Base-by-base conservation (phyloP, 768 basidiomycete genomes). In the Hericium erinaceus region DNA sequence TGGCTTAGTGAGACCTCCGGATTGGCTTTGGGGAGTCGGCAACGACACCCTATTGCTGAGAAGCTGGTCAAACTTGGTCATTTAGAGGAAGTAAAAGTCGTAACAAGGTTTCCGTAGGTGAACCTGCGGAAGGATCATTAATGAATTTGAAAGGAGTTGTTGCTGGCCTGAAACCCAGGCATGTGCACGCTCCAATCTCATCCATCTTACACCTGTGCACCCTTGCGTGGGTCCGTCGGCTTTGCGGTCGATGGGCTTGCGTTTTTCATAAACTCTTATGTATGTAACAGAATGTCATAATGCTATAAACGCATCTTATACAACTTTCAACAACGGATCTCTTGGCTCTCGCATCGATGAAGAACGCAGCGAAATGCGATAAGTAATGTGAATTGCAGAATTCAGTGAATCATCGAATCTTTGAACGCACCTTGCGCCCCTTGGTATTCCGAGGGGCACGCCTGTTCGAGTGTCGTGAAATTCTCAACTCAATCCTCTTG, bases 261-360 rank as follows among this genome's bases (percentile, higher is more conserved):
- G 40, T 41, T 18, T 41, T 41, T 41, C 83, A 41, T 41, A 41
- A 41, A 49, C 48, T 26, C 26, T 49, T 20, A 49, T 20, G 48
- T 49, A 49, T 49, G 48, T 49, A 20, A 49, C n/a, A 18, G 48
- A 49, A 49, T 49, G 48, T 49, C n/a, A 83, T 49, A 18, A 49
- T 49, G 48, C 18, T 49, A 18, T 49, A 20, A 26, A 85, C 64
- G 54, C 59, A 53, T 55, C 56, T 59, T 44, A 46, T 62, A 72
- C 69, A 77, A 77, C 75, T 75, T 75, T 76, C 71, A 76, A 73
- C 80, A 81, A 81, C 72, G 79, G 81, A 82, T 83, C 80, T 81
- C 86, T 86, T 85, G 87, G 86, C 85, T 85, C 84, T 87, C 83
- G 86, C 85, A 87, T 86, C 84, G 84, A 83, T 84, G 85, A 85